phyloP scores from a whole-genome alignment of 1,284 basidiomycete genomes.

The Malassezia furfur region DNA sequence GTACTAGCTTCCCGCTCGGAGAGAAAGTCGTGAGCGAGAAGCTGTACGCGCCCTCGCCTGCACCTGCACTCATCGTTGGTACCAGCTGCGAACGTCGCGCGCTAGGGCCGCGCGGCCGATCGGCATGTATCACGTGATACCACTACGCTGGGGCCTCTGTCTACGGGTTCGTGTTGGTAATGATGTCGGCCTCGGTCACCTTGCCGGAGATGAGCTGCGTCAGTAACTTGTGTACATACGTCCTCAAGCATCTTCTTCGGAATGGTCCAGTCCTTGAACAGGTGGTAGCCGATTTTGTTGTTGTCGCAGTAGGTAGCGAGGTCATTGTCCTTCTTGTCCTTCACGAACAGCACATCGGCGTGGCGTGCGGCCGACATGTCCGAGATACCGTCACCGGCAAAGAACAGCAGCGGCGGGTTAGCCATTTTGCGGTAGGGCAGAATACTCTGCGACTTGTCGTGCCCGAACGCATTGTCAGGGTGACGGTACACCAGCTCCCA shows the following conservation, averaged over 20 bases:
- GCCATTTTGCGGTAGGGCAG: conserved; percentile 42
- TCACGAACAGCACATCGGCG: conserved; percentile 46
- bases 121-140: conserved; percentile 1
- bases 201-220: conserved; percentile 12
- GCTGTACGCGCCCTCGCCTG: conserved; percentile 53
- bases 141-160: background rate
- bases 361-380: conserved; percentile 48
- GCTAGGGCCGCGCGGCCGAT: conserved; percentile 13
- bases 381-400: conserved; percentile 47
- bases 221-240: background rate
- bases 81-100: background rate
- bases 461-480: conserved; percentile 45
- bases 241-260: conserved; percentile 38
- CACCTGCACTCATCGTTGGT: conserved; percentile 37
- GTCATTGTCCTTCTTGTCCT: conserved; percentile 48
- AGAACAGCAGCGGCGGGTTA: conserved; percentile 43
- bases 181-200: conserved; percentile 3
- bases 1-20: conserved; percentile 74
- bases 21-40: conserved; percentile 99
- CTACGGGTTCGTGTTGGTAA: conserved; percentile 4
- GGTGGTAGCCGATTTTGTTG: conserved; percentile 40
- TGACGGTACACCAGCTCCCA: conserved; percentile 47
- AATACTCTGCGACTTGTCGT: conserved; percentile 46
- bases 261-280: conserved; percentile 45
- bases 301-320: conserved; percentile 42